phyloP scores from a whole-genome alignment of 2,329 filamentous ascomycete species.

The Apiospora marii region DNA sequence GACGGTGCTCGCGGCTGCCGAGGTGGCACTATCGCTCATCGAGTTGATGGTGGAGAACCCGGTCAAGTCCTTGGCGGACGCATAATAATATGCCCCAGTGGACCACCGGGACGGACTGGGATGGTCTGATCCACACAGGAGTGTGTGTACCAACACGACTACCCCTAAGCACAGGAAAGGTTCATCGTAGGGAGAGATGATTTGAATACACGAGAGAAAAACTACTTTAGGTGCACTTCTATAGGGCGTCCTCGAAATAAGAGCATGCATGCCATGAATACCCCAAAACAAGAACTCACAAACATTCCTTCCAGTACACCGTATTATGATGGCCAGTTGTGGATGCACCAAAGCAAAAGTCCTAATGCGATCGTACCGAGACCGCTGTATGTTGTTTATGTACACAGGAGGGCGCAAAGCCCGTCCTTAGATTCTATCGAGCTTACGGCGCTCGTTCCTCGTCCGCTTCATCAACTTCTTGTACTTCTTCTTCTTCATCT shows the following conservation, averaged over 20 bases:
- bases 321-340: constrained; percentile 35
- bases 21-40: constrained; percentile 76
- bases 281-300: constrained; percentile 26
- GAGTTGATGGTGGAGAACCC: constrained; percentile 65
- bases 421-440: constrained; percentile 67
- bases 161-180: background rate
- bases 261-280: constrained; percentile 26
- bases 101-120: background rate
- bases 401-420: constrained; percentile 27
- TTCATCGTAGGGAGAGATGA: background rate
- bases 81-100: background rate
- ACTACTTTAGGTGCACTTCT: constrained; percentile 19
- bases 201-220: constrained; percentile 5
- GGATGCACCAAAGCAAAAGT: constrained; percentile 22
- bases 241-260: constrained; percentile 16
- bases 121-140: background rate
- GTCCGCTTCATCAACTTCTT: constrained; percentile 98
- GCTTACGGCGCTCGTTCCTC: constrained; percentile 84
- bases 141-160: background rate
- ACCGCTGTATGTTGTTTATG: constrained; percentile 29
- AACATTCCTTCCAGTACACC: constrained; percentile 34
- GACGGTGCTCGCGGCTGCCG: constrained; percentile 76
- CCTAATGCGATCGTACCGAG: constrained; percentile 22
- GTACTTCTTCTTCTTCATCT: constrained; percentile 99
- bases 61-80: constrained; percentile 29